These are phyloP conservation scores for Tulasnella sp. DNA, from an alignment of 768 basidiomycete species.

Conservation along the genomic window DNA sequence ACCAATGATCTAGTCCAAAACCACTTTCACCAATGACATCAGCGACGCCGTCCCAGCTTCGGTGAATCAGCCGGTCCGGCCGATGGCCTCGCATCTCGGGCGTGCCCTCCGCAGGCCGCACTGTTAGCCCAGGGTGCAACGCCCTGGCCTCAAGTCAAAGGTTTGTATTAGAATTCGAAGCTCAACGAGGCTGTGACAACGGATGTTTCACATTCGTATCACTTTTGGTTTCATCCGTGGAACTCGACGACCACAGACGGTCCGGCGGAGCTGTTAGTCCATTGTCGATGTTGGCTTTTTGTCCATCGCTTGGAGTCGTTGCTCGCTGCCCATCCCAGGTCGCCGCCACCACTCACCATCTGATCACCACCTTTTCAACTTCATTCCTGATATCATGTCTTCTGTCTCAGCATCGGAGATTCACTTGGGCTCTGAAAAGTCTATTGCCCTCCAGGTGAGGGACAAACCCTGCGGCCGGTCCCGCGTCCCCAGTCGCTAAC, in stretches of 20 bases:
- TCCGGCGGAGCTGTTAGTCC: background rate
- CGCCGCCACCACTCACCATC: background rate
- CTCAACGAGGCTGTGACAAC: no score
- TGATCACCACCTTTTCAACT: background rate
- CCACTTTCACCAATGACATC: no score
- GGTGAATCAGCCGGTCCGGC: no score
- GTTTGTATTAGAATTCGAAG: no score
- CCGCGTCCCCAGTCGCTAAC: background rate
- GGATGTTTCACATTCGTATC: no score
- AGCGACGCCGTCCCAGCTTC: no score
- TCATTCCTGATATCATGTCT: background rate
- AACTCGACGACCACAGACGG: background rate
- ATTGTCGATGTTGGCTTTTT: background rate
- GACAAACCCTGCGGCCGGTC: constrained; percentile 25
- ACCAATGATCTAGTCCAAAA: no score
- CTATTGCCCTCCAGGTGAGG: constrained; percentile 21
- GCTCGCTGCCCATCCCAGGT: background rate
- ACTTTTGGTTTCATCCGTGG: no score
- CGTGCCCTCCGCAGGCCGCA: no score
- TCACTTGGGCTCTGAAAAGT: constrained; percentile 19
- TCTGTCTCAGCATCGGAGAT: constrained; percentile 11
- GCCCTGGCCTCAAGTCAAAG: no score
- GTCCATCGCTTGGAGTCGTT: background rate
- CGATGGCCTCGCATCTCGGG: no score
- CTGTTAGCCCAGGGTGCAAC: no score